phyloP scores from a whole-genome alignment of 116 monocot genomes.

The Cymodocea nodosa region DNA sequence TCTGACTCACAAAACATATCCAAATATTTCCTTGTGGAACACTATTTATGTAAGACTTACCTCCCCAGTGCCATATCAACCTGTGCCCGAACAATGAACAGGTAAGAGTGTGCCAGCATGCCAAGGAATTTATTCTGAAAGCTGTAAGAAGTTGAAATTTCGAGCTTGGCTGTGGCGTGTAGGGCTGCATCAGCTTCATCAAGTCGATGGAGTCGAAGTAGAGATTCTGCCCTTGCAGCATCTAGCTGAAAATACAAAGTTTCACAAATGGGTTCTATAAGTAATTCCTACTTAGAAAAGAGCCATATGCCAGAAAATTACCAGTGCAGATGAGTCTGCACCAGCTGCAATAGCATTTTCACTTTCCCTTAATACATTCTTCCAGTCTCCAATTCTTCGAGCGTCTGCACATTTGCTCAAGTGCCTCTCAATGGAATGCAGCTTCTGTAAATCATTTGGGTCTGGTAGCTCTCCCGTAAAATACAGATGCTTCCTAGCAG shows the following conservation, averaged over 20 bases:
- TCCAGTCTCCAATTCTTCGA: constrained; percentile 70
- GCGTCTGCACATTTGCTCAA: constrained; percentile 36
- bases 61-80: constrained; percentile 92
- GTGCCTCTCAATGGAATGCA: constrained; percentile 60
- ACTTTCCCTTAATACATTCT: constrained; percentile 54
- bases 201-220: constrained; percentile 46
- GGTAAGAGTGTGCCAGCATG: constrained; percentile 50
- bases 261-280: background rate
- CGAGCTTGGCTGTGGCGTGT: constrained; percentile 24
- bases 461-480: constrained; percentile 36
- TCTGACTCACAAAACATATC: constrained; percentile 8
- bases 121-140: constrained; percentile 35
- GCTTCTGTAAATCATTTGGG: constrained; percentile 39
- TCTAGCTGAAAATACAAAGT: constrained; percentile 31
- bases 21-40: background rate
- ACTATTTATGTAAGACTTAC: constrained; percentile 26
- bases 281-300: background rate
- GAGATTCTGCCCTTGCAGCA: constrained; percentile 69
- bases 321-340: constrained; percentile 61
- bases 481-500: constrained; percentile 45
- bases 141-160: constrained; percentile 9
- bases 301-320: constrained; percentile 10
- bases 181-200: constrained; percentile 66
- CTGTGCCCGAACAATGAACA: constrained; percentile 46
- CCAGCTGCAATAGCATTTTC: constrained; percentile 70